Conservation (phyloP, 1,284 basidiomycete species). For the Malassezia slooffiae region DNA sequence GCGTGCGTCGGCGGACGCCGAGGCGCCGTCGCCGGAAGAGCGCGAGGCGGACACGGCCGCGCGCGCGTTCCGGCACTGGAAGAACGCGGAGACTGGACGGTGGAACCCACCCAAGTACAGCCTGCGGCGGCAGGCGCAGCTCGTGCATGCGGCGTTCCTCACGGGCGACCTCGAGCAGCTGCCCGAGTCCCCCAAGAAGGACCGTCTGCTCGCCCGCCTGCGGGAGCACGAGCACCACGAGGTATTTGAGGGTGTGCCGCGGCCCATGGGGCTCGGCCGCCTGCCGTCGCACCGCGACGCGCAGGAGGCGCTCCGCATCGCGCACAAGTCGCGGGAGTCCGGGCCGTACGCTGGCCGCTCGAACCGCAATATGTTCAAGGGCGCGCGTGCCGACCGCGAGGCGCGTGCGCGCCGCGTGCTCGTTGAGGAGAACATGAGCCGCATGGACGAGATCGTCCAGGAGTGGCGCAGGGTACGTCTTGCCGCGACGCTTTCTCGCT, state of each 20-base stretch:
- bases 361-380: constrained; percentile 23
- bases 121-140: constrained; percentile 25
- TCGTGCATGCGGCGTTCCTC: constrained; percentile 18
- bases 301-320: constrained; percentile 14
- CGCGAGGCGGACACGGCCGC: constrained; percentile 1
- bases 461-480: constrained; percentile 25
- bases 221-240: constrained; percentile 11
- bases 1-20: constrained; percentile 2
- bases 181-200: constrained; percentile 14
- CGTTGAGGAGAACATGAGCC: constrained; percentile 18
- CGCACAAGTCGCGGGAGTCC: constrained; percentile 8
- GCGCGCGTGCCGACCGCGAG: constrained; percentile 21
- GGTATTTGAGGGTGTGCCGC: constrained; percentile 11
- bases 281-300: constrained; percentile 4
- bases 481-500: not conserved
- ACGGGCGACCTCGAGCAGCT: constrained; percentile 13
- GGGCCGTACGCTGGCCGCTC: constrained; percentile 29
- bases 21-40: not conserved
- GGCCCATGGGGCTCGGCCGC: not conserved
- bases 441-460: constrained; percentile 14
- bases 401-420: constrained; percentile 9
- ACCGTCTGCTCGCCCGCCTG: constrained; percentile 12
- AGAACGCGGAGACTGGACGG: constrained; percentile 15
- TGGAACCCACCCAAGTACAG: constrained; percentile 27
- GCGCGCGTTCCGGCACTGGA: constrained; percentile 14